phyloP scores from a whole-genome alignment of 2,329 filamentous ascomycete species.

The Paraphaeosphaeria sporulosa region DNA sequence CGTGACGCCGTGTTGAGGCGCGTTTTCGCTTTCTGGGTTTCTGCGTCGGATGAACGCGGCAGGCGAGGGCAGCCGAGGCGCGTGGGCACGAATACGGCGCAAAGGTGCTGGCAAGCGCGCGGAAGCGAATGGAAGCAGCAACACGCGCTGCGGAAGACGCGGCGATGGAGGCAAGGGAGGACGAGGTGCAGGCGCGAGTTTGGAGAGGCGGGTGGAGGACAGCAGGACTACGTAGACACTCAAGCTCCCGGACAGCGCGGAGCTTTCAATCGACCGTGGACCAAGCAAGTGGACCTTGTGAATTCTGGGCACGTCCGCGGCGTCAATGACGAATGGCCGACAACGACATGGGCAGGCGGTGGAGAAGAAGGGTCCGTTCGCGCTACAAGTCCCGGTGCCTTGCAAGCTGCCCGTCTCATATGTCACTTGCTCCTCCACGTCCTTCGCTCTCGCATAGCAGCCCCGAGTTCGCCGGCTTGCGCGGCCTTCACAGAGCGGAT shows the following conservation, averaged over 20 bases:
- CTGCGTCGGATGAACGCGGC: conserved; percentile 36
- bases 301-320: conserved; percentile 20
- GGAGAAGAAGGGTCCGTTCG: background rate
- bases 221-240: background rate
- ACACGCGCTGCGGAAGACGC: conserved; percentile 2
- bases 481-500: conserved; percentile 2
- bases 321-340: conserved; percentile 8
- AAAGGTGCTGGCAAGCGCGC: conserved; percentile 4
- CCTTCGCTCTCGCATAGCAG: background rate
- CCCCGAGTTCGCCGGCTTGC: conserved; percentile 11
- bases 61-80: conserved; percentile 19
- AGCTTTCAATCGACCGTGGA: background rate
- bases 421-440: background rate
- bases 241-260: conserved; percentile 4
- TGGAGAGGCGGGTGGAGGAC: no score
- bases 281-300: conserved; percentile 7
- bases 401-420: background rate
- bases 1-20: conserved; percentile 15
- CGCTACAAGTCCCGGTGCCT: background rate
- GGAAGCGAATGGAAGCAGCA: background rate
- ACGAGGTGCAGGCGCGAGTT: background rate
- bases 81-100: conserved; percentile 20
- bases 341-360: background rate
- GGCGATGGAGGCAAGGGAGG: background rate
- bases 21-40: conserved; percentile 20